Evolutionary conservation across 345 rosid genomes (phyloP).

Genomic region (Salix exigua): DNA sequence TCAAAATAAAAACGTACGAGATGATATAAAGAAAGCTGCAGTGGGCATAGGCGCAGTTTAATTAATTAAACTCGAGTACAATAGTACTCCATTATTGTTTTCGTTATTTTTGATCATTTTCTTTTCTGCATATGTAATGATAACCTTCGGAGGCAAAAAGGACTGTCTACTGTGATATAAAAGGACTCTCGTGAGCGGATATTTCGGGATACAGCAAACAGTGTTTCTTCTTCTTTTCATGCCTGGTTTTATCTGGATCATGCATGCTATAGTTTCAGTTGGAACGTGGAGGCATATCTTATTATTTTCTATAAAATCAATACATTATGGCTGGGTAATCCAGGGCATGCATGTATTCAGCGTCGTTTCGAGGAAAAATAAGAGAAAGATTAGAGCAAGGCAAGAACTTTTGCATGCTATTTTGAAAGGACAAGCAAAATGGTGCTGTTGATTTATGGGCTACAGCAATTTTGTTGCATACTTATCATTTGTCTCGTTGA

Average conservation of each 20-base stretch:
- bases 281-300: not conserved
- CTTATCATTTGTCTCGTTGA: not conserved
- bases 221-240: not conserved
- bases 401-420: not conserved
- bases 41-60: too few species aligned
- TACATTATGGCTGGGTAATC: not conserved
- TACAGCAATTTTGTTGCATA: not conserved
- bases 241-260: not conserved
- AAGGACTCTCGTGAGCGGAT: slow-evolving; percentile 12
- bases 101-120: not conserved
- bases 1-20: too few species aligned
- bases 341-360: not conserved
- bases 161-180: not conserved
- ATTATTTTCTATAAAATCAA: not conserved
- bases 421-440: not conserved
- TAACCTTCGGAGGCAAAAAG: not conserved
- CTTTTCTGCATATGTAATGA: not conserved
- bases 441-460: not conserved
- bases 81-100: too few species aligned
- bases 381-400: not conserved
- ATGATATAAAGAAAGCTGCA: not conserved
- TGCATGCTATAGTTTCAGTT: not conserved
- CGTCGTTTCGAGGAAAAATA: not conserved
- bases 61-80: not conserved
- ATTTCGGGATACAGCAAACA: not conserved